Conservation (phyloP, 495 filamentous ascomycete species). For the Cryomyces antarcticus region DNA sequence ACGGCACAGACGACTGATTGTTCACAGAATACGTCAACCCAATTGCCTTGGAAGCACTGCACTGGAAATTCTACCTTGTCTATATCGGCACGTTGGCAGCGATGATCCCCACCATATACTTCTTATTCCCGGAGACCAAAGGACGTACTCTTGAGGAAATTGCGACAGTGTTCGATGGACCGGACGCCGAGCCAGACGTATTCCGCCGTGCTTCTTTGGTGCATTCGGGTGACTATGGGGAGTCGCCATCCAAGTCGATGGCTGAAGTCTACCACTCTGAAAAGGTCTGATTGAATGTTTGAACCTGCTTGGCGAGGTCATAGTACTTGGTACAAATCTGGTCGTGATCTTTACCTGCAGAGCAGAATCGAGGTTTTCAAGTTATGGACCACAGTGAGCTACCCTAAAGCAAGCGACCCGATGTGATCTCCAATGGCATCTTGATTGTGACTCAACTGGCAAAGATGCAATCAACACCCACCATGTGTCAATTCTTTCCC, state of each 20-base stretch:
- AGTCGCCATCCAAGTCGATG: neutral
- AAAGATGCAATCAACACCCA: too few relatives aligned
- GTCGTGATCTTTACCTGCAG: too few relatives aligned
- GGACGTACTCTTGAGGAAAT: constrained; percentile 51
- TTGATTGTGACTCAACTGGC: too few relatives aligned
- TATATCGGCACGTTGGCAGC: constrained; percentile 7
- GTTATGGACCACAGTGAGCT: too few relatives aligned
- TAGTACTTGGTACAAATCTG: too few relatives aligned
- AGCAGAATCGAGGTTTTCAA: too few relatives aligned
- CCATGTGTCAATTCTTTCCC: too few relatives aligned
- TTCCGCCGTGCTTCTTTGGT: neutral
- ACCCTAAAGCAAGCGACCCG: too few relatives aligned
- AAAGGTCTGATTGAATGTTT: neutral
- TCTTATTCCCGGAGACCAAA: constrained; percentile 48
- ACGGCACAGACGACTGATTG: neutral
- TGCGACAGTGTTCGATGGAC: constrained; percentile 37
- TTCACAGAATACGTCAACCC: constrained; percentile 28
- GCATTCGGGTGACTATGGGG: neutral
- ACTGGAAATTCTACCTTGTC: constrained; percentile 15
- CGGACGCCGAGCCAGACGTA: neutral
- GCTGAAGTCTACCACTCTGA: neutral
- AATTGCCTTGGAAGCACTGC: constrained; percentile 9
- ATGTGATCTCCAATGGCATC: too few relatives aligned
- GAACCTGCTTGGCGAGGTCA: too few relatives aligned
- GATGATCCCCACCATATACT: constrained; percentile 29